Percentiles rank a stretch among this genome's conserved stretches.
Evolutionary conservation across 116 monocot genomes (phyloP).

Genomic region (Cymodocea nodosa): DNA sequence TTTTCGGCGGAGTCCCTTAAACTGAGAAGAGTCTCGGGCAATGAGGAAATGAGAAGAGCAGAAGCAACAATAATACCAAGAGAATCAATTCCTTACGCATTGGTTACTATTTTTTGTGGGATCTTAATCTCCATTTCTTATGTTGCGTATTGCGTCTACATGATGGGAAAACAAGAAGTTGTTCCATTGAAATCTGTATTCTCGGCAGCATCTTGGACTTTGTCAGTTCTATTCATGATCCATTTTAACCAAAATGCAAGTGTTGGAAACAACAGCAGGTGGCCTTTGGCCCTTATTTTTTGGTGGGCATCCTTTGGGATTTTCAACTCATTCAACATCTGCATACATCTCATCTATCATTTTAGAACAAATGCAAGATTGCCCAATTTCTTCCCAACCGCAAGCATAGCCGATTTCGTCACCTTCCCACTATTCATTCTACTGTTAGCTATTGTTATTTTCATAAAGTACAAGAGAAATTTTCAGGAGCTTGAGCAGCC

Average conservation of each 20-base stretch:
- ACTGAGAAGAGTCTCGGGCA: background rate
- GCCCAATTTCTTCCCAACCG: slow-evolving; percentile 6
- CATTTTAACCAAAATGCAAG: slow-evolving; percentile 8
- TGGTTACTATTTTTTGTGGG: slow-evolving; percentile 4
- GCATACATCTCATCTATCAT: slow-evolving; percentile 6
- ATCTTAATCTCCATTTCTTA: slow-evolving; percentile 11
- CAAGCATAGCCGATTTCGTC: slow-evolving; percentile 7
- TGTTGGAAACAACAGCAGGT: slow-evolving; percentile 3
- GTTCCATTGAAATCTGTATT: slow-evolving; percentile 4
- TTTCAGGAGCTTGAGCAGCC: slow-evolving; percentile 14
- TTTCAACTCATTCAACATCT: slow-evolving; percentile 9
- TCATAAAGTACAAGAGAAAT: slow-evolving; percentile 7
- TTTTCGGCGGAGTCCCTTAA: background rate
- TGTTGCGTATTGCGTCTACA: slow-evolving; percentile 14
- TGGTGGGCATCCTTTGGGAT: slow-evolving; percentile 30
- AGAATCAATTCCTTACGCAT: background rate
- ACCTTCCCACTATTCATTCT: slow-evolving; percentile 10
- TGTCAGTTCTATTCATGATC: slow-evolving; percentile 8
- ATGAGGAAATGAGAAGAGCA: background rate
- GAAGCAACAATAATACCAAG: background rate
- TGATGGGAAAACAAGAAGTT: slow-evolving; percentile 4
- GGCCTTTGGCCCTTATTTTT: slow-evolving; percentile 28
- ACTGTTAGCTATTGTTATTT: slow-evolving; percentile 10
- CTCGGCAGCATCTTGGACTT: slow-evolving; percentile 14
- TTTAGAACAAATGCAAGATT: background rate